These are phyloP conservation scores for Ilyonectria robusta DNA, from an alignment of 2,329 filamentous ascomycete species.

Conservation along the genomic window DNA sequence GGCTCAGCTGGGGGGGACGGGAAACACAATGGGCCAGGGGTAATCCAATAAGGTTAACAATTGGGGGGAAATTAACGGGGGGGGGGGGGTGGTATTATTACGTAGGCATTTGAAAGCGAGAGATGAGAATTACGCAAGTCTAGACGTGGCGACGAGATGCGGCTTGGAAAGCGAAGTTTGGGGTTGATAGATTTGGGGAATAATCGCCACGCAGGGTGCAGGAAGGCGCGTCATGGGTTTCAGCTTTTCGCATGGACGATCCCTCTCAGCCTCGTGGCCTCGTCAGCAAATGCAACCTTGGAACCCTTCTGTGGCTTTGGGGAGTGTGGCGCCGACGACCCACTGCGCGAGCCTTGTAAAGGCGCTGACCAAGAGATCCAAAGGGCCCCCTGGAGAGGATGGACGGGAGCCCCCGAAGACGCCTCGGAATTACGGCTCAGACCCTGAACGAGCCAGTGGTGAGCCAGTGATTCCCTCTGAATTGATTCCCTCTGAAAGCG, in stretches of 20 bases:
- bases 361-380: not conserved
- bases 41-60: not conserved
- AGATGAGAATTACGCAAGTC: conserved; percentile 21
- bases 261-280: not conserved
- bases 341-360: not conserved
- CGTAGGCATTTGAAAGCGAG: conserved; percentile 6
- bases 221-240: conserved; percentile 26
- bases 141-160: conserved; percentile 1
- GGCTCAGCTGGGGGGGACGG: conserved; percentile 10
- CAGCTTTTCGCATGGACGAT: conserved; percentile 16
- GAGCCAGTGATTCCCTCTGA: not conserved
- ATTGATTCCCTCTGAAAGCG: not conserved
- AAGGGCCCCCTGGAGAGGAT: not conserved
- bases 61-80: conserved; percentile 10
- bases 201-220: conserved; percentile 1
- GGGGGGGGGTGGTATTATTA: conserved; percentile 11
- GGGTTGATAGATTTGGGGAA: conserved; percentile 13
- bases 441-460: not conserved
- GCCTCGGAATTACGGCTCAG: not conserved
- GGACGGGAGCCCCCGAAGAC: not conserved
- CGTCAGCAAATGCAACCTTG: conserved; percentile 9
- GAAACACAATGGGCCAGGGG: conserved; percentile 22
- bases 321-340: not conserved
- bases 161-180: conserved; percentile 16
- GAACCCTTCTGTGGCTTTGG: not conserved